These are phyloP conservation scores for Penicillium salamii DNA, from an alignment of 495 filamentous ascomycete species.

Conservation along the genomic window DNA sequence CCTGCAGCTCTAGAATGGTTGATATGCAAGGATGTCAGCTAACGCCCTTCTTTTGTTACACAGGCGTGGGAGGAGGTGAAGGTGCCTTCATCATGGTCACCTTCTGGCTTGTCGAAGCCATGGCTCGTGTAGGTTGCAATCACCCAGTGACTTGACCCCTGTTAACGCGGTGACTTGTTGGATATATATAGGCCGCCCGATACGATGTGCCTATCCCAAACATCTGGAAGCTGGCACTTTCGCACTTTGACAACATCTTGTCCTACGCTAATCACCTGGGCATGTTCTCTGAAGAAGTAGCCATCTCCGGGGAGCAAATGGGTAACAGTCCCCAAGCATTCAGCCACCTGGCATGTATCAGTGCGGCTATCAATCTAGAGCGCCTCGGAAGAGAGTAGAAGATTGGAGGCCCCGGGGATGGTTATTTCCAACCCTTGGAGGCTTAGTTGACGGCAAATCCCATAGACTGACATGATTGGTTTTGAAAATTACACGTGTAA, in stretches of 20 bases:
- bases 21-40: conserved; percentile 5
- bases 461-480: not conserved
- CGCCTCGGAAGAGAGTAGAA: conserved; percentile 13
- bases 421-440: not conserved
- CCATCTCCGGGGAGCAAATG: conserved; percentile 65
- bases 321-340: conserved; percentile 76
- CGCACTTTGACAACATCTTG: conserved; percentile 71
- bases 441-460: not conserved
- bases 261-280: conserved; percentile 68
- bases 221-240: conserved; percentile 60
- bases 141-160: not conserved
- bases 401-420: not conserved
- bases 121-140: conserved; percentile 55
- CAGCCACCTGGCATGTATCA: conserved; percentile 67
- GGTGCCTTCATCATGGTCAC: conserved; percentile 79
- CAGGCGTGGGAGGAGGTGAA: conserved; percentile 69
- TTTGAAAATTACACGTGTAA: not conserved
- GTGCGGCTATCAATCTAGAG: conserved; percentile 70
- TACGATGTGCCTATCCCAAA: conserved; percentile 60
- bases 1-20: not conserved
- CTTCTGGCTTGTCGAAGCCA: conserved; percentile 74
- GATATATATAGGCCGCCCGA: conserved; percentile 25
- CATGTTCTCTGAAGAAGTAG: conserved; percentile 76
- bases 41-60: conserved; percentile 15
- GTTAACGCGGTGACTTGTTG: not conserved